Evolutionary conservation across 768 basidiomycete species (phyloP).

Genomic region (Pleurotus citrinopileatus): DNA sequence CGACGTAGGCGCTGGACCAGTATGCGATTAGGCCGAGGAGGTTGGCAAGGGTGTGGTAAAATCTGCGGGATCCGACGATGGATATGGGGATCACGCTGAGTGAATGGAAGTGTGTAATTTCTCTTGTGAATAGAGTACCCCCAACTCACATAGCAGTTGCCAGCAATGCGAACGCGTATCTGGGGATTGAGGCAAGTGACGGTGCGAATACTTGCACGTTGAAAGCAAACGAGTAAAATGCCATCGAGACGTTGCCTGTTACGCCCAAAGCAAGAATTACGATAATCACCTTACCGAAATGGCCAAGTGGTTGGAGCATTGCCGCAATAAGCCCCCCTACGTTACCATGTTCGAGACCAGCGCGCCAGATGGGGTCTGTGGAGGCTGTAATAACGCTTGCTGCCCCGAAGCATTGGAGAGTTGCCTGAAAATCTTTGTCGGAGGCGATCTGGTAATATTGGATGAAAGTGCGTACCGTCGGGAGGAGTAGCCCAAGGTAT

Average conservation of each 20-base stretch:
- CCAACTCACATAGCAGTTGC: background rate
- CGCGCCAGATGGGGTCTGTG: background rate
- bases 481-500: slow-evolving; percentile 62
- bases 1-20: background rate
- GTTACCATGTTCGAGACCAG: slow-evolving; percentile 18
- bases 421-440: too few species aligned
- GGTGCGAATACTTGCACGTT: background rate
- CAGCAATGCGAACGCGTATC: background rate
- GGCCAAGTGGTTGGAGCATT: slow-evolving; percentile 55
- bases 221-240: background rate
- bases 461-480: slow-evolving; percentile 55
- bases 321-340: slow-evolving; percentile 64
- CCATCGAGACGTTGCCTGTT: background rate
- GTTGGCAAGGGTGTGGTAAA: background rate
- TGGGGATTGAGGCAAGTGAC: background rate
- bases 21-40: background rate
- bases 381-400: background rate
- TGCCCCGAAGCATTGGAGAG: background rate
- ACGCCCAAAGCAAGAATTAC: background rate
- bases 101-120: too few species aligned
- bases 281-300: slow-evolving; percentile 46
- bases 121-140: too few species aligned
- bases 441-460: too few species aligned
- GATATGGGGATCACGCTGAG: background rate
- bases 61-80: background rate